Evolutionary conservation across 805 yeast species (phyloP), one percentile per base, ranked within the genome.

Genomic region (Wickerhamomyces pijperi): DNA sequence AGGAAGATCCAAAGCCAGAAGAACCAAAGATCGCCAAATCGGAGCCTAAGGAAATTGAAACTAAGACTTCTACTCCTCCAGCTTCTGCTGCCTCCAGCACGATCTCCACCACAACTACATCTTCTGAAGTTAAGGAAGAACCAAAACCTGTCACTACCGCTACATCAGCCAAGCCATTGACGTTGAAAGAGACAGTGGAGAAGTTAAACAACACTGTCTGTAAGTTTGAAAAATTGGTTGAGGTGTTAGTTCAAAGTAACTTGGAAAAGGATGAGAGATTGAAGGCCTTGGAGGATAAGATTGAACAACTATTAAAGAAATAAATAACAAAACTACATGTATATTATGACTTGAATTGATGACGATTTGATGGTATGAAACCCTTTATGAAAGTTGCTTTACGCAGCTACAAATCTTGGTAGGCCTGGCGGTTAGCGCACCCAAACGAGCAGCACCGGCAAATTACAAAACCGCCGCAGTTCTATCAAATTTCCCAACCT

Each of bases 161-260:
- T 9, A 32, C 43, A 20, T 9, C 47, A 28, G 46, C 58, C 15
- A 55, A 64, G 21, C 74, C 83, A 16, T 68, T 82, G 25, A 82
- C 87, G 1, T 65, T 83, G 43, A 80, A 80, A 50, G 80, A 74
- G 9, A 76, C 86, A 1, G 78, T 82, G 25, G 90, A 80, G 46
- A 78, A 72, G 45, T 63, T 83, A 39, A 74, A 82, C 5, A 42
- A 61, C 2, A 58, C 83, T 28, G 86, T 80, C 17, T 61, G 64
- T 3, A 63, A 67, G 21, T 65, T 83, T 36, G 87, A 82, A 54
- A 40, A 60, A 0, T 73, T 77, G 34, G 70, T 83, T 35, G 50
- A 64, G 11, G 67, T 59, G 40, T 63, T 83, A 42, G 63, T 68
- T 8, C 63, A 65, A 15, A 64, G 78, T 4, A 78, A 74, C 40